Evolutionary conservation across 192 early-diverging fungal genomes (phyloP), one percentile per base, ranked within the genome.

Genomic region (Endogone sp.): DNA sequence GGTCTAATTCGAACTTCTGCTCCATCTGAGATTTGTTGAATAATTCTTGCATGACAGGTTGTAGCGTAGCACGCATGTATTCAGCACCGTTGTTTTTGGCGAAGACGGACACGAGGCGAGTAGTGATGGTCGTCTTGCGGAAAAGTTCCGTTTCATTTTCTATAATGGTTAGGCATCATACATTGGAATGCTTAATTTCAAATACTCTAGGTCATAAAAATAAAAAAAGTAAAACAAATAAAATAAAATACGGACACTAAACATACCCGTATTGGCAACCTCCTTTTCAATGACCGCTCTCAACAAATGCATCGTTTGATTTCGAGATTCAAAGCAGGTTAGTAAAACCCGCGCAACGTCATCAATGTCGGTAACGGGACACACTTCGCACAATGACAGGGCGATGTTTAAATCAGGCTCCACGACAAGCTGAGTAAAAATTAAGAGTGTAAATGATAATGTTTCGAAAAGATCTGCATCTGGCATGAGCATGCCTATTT

Each of bases 101-200:
- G 71, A 90, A 96, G 24, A 89, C 86, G 4, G 91, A 91, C 64
- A 98, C 78, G 20, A 99, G 77, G 21, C 94, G 82, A 0, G 95
- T 97, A 3, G 95, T 91, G 77, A 99, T 88, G 62, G 91, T 92
- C 76, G 96, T 98, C 71, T 93, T 84, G 23, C 97, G 85, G 85
- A 99, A 96, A 28, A 99, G 75, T 72, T 94, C 92, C 2, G 93
- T 83, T 24, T 93, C 90, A 58, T 78, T 80, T 62, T 85, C 85
- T 70, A 23, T 25, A 59, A 64, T 31, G 32, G 30, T 56, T 3
- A 30, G 27, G 29, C 20, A 24, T 29, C 21, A 10, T 32, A 68
- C 44, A 22, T n/a, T 56, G 55, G n/a, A n/a, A n/a, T n/a, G n/a
- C n/a, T n/a, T n/a, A n/a, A n/a, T n/a, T n/a, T n/a, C n/a, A n/a